These are phyloP conservation scores for Neofusicoccum cordaticola DNA, from an alignment of 2,329 filamentous ascomycete species.

Conservation along the genomic window DNA sequence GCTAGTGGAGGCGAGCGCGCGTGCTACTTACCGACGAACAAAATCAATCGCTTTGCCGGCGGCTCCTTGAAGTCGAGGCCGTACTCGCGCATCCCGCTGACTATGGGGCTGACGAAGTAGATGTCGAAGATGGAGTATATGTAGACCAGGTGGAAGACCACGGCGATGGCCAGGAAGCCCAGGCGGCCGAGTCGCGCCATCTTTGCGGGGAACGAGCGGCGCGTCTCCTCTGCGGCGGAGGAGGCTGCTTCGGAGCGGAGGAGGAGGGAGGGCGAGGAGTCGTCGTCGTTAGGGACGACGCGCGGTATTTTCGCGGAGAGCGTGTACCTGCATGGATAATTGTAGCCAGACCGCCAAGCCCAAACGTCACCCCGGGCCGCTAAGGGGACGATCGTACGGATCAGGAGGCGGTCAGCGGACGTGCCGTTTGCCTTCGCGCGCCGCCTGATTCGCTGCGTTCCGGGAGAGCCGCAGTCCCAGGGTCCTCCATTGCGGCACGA, in stretches of 20 bases:
- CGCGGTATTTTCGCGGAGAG: constrained; percentile 14
- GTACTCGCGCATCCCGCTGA: constrained; percentile 88
- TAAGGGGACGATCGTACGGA: constrained; percentile 10
- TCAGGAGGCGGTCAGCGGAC: constrained; percentile 3
- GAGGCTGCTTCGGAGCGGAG: not conserved
- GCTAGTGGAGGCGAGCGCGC: not conserved
- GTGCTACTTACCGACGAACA: constrained; percentile 73
- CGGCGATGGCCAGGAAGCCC: constrained; percentile 82
- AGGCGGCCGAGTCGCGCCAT: constrained; percentile 15
- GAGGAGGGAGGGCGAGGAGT: not conserved
- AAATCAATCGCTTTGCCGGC: constrained; percentile 83
- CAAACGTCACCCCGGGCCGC: constrained; percentile 14
- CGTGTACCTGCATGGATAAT: constrained; percentile 14
- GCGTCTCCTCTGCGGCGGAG: not conserved
- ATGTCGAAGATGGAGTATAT: constrained; percentile 97
- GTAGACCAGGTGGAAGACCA: constrained; percentile 91
- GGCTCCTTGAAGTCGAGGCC: constrained; percentile 67
- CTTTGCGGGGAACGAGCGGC: constrained; percentile 5
- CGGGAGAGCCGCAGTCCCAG: not conserved
- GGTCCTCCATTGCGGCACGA: not conserved
- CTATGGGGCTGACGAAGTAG: constrained; percentile 97
- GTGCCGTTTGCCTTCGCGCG: not conserved
- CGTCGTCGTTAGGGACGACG: constrained; percentile 5
- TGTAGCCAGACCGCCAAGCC: constrained; percentile 9
- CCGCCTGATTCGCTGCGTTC: not conserved